Evolutionary conservation across 306 rosid species (phyloP).

Genomic region (Ziziphus jujuba): DNA sequence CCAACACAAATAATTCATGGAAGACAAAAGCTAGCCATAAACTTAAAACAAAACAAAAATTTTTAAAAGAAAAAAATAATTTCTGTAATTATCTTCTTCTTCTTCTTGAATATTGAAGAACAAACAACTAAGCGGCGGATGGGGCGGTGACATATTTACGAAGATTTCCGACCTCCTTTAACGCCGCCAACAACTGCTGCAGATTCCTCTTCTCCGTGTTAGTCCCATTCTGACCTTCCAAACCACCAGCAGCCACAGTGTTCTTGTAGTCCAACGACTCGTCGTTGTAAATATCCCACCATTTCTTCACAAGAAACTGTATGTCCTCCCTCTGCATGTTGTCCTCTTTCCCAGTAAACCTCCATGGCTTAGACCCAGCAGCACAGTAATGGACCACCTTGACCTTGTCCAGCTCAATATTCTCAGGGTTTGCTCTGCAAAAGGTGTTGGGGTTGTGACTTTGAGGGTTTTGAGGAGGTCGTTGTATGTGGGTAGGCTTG

Average conservation of each 20-base stretch:
- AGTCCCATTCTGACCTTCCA: neutral
- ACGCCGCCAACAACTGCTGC: slow-evolving; percentile 19
- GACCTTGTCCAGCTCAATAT: slow-evolving; percentile 54
- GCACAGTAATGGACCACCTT: slow-evolving; percentile 89
- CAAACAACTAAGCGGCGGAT: slow-evolving; percentile 41
- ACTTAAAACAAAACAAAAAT: too few relatives aligned
- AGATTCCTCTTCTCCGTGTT: neutral
- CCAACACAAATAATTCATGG: too few relatives aligned
- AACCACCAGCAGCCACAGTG: neutral
- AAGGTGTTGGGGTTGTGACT: slow-evolving; percentile 52
- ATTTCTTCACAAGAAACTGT: slow-evolving; percentile 61
- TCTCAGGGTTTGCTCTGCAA: slow-evolving; percentile 89
- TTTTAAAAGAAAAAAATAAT: too few relatives aligned
- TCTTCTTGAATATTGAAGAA: too few relatives aligned
- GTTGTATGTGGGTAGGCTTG: slow-evolving; percentile 40
- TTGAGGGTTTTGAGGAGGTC: slow-evolving; percentile 46
- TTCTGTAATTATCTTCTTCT: too few relatives aligned
- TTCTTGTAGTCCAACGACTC: slow-evolving; percentile 52
- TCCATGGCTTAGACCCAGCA: slow-evolving; percentile 90
- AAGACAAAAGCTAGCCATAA: too few relatives aligned
- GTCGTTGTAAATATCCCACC: slow-evolving; percentile 79
- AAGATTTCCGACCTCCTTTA: slow-evolving; percentile 24
- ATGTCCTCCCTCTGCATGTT: slow-evolving; percentile 87
- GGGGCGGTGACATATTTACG: slow-evolving; percentile 31
- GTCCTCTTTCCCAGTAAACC: slow-evolving; percentile 67